Percentiles rank a stretch among this genome's conserved stretches.
These are phyloP conservation scores for Sungouiozyma ichnusensis DNA, from an alignment of 805 yeast genomes.

Conservation along the genomic window DNA sequence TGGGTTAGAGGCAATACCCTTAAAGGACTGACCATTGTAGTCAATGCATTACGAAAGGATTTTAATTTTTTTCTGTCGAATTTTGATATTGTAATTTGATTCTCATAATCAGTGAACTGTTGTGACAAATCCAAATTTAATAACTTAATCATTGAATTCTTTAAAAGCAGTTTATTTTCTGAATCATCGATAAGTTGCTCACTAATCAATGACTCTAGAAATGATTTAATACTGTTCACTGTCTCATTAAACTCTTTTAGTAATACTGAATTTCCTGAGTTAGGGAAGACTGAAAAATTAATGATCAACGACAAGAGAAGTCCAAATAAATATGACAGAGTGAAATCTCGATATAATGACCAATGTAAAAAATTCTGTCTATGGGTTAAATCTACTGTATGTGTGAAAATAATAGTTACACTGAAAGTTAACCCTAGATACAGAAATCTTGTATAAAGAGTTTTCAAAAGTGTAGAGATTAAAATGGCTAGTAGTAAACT, in stretches of 20 bases:
- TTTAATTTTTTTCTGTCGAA: slow-evolving; percentile 27
- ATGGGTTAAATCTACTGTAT: slow-evolving; percentile 18
- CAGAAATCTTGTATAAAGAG: slow-evolving; percentile 32
- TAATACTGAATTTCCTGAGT: slow-evolving; percentile 31
- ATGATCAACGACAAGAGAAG: slow-evolving; percentile 29
- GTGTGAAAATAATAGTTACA: slow-evolving; percentile 30
- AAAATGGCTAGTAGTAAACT: slow-evolving; percentile 33
- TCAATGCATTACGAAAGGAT: slow-evolving; percentile 33
- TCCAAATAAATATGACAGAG: slow-evolving; percentile 38
- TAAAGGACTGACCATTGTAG: slow-evolving; percentile 32
- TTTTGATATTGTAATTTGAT: slow-evolving; percentile 31
- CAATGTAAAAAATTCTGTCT: slow-evolving; percentile 20
- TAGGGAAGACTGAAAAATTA: slow-evolving; percentile 31
- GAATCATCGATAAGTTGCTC: slow-evolving; percentile 8
- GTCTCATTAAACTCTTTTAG: slow-evolving; percentile 20
- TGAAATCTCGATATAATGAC: slow-evolving; percentile 33
- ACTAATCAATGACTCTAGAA: slow-evolving; percentile 19
- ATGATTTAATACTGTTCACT: slow-evolving; percentile 14
- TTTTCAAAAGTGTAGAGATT: slow-evolving; percentile 33
- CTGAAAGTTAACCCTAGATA: slow-evolving; percentile 31
- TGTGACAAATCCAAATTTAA: slow-evolving; percentile 31
- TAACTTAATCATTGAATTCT: slow-evolving; percentile 24
- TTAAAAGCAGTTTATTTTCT: slow-evolving; percentile 14
- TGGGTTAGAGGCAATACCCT: slow-evolving; percentile 30
- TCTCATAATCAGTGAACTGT: slow-evolving; percentile 34